These are phyloP conservation scores for Fonsecaea erecta DNA, from an alignment of 2,329 filamentous ascomycete species.

Conservation along the genomic window DNA sequence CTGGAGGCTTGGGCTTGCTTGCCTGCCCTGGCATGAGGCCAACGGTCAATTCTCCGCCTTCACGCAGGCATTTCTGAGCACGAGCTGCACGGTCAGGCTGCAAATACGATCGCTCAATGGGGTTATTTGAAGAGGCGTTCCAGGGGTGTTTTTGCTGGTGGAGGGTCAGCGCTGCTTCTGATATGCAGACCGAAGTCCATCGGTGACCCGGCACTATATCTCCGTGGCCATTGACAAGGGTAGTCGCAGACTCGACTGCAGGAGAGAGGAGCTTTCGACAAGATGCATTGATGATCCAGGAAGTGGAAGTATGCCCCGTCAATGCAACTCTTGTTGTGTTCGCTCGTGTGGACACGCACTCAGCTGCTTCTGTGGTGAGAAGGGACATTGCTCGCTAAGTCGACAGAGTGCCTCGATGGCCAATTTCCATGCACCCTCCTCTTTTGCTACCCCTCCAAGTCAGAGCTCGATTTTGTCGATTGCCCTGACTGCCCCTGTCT, in stretches of 20 bases:
- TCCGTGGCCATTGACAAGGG: conserved; percentile 8
- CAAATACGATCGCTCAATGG: background rate
- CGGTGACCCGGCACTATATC: conserved; percentile 11
- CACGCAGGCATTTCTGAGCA: conserved; percentile 11
- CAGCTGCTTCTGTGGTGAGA: background rate
- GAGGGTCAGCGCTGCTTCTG: conserved; percentile 9
- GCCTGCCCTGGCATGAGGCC: conserved; percentile 22
- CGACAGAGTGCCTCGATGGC: background rate
- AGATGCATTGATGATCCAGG: background rate
- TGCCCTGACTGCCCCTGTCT: background rate
- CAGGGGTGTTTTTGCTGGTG: too few species aligned
- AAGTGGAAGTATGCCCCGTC: background rate
- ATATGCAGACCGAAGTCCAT: conserved; percentile 9
- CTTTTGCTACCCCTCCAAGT: background rate
- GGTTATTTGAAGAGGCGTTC: background rate
- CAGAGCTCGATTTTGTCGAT: background rate
- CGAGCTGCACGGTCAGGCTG: conserved; percentile 12
- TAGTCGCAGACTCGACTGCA: background rate
- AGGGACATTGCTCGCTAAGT: background rate
- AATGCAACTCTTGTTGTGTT: background rate
- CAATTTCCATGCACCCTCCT: background rate
- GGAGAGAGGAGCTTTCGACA: conserved; percentile 14
- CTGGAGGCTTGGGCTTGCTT: conserved; percentile 2
- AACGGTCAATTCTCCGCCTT: conserved; percentile 17
- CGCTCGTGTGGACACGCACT: background rate